Evolutionary conservation across 768 basidiomycete genomes (phyloP), one percentile per base, ranked within the genome.

Genomic region (Amanita jacksonii): DNA sequence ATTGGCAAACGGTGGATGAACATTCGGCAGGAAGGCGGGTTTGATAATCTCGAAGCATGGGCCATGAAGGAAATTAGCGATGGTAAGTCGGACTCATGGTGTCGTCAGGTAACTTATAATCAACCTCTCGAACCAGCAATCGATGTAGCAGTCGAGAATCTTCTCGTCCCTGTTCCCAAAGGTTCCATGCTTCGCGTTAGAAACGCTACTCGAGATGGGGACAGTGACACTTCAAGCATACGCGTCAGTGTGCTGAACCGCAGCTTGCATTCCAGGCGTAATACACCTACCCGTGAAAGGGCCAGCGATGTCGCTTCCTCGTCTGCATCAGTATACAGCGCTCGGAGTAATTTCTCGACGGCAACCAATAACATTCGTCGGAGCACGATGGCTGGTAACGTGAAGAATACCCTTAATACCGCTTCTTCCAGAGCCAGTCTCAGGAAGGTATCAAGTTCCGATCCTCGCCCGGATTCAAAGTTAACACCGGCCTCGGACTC

Each of bases 61-160:
- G 79, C 85, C 0, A 58, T 93, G 43, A 83, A 89, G 57, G 94
- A 97, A 56, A 89, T 98, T 31, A 74, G 78, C 32, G 77, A 85
- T 54, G 74, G 89, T 87, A 49, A 53, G 84, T 69, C 25, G 40
- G 27, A 30, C 27, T 18, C 12, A 16, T 32, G 27, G 12, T 5
- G 3, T 25, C 27, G 4, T 18, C 31, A 10, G 28, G 22, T 25
- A n/a, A 5, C 8, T 43, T 45, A 28, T 41, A 39, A 39, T 24
- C 9, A 40, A 37, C 20, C 30, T 13, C n/a, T n/a, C 40, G 19
- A 6, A 28, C 3, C 52, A 90, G 90, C 85, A 57, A 76, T 93
- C 41, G 88, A 93, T 57, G 76, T 92, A 8, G 68, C 81, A 0
- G 62, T 79, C 5, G 82, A 86, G 38, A 89, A 92, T 45, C 77